Conservation (phyloP, 2,329 filamentous ascomycete genomes). For the Boeremia exigua region DNA sequence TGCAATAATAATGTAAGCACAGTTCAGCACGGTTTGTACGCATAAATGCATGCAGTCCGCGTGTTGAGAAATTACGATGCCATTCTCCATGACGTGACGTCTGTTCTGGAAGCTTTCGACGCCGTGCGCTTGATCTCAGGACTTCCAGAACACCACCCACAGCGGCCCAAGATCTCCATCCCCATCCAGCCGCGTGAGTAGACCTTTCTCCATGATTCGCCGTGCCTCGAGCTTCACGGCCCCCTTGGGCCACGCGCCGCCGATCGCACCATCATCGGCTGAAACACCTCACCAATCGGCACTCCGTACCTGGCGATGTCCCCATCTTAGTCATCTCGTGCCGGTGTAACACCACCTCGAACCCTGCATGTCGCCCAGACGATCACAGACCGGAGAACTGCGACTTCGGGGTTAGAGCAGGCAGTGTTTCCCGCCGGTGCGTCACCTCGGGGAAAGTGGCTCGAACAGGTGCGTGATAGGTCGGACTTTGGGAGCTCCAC, state of each 20-base stretch:
- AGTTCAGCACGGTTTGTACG: not conserved
- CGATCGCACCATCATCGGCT: constrained; percentile 40
- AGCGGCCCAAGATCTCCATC: constrained; percentile 7
- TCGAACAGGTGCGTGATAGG: constrained; percentile 17
- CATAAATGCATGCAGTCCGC: not conserved
- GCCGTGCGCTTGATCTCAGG: not conserved
- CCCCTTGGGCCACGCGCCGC: constrained; percentile 25
- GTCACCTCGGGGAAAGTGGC: constrained; percentile 31
- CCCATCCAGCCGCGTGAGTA: constrained; percentile 10
- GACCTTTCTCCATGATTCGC: not conserved
- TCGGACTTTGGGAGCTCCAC: constrained; percentile 21
- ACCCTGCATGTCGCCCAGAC: constrained; percentile 23
- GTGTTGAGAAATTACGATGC: not conserved
- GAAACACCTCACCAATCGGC: constrained; percentile 36
- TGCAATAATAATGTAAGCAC: not conserved
- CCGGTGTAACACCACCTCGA: constrained; percentile 12
- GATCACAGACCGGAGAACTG: constrained; percentile 5
- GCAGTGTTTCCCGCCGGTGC: constrained; percentile 21
- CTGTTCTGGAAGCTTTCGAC: constrained; percentile 7
- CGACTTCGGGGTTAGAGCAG: constrained; percentile 4
- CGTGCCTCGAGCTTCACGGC: constrained; percentile 4
- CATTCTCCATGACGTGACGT: not conserved
- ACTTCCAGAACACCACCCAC: constrained; percentile 9
- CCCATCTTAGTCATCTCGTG: constrained; percentile 15
- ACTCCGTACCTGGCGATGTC: constrained; percentile 38